A percentile compares a stretch with the other conserved stretches of the same genome.
Conservation (phyloP, 2,329 filamentous ascomycete genomes). For the Elsinoe ampelina region DNA sequence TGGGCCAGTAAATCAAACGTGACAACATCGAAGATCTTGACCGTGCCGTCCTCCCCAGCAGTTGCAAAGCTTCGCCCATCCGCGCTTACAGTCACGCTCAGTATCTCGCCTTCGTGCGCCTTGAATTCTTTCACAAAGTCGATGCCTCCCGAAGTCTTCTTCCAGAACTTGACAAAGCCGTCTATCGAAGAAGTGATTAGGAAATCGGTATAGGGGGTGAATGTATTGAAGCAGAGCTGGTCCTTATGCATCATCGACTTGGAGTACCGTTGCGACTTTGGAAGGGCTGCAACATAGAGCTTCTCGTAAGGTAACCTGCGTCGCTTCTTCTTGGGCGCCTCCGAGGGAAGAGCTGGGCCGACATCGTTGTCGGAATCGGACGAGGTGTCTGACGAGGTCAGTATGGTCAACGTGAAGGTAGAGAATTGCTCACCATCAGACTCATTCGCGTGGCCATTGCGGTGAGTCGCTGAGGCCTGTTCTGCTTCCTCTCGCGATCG, state of each 20-base stretch:
- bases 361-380: conserved; percentile 67
- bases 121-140: conserved; percentile 98
- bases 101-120: conserved; percentile 79
- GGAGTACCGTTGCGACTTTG: conserved; percentile 71
- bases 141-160: conserved; percentile 80
- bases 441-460: conserved; percentile 15
- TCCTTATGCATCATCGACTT: conserved; percentile 99
- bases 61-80: conserved; percentile 94
- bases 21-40: conserved; percentile 70
- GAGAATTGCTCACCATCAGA: background rate
- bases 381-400: conserved; percentile 41
- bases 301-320: conserved; percentile 89
- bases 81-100: conserved; percentile 70
- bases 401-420: background rate
- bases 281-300: conserved; percentile 84
- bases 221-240: conserved; percentile 75
- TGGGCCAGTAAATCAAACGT: conserved; percentile 65
- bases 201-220: conserved; percentile 88
- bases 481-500: conserved; percentile 23
- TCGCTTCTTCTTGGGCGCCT: conserved; percentile 78
- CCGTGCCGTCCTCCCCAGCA: conserved; percentile 64
- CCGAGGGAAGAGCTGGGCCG: conserved; percentile 79
- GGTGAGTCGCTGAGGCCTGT: conserved; percentile 1
- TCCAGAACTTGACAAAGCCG: conserved; percentile 99
- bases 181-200: conserved; percentile 88